Evolutionary conservation across 1,139 yeast genomes (phyloP), one percentile per base, ranked within the genome.

Genomic region (Candida freyschussii): DNA sequence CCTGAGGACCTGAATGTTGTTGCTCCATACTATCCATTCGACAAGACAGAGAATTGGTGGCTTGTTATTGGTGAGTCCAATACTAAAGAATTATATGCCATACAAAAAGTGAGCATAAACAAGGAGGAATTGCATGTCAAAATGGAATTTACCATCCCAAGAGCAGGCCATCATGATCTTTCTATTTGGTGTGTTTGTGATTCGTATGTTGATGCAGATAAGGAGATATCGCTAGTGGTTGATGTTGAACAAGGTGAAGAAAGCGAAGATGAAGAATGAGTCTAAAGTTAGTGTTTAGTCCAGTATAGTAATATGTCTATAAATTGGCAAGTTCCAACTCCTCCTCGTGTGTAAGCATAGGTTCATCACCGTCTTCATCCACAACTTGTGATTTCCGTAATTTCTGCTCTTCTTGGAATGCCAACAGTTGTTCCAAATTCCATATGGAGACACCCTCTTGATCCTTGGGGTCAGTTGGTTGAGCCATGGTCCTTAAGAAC

Each of bases 381-480:
- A 16, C 38, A 2, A 33, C 32, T 5, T 32, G 22, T 3, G 34
- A 24, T 2, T 26, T 30, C 7, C 35, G 36, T 27, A 36, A 43
- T 33, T 47, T 44, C 32, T 74, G 77, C 35, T 72, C 74, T 30
- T 61, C 59, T 56, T 87, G 96, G 53, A 69, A 74, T 17, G 60
- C 62, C 39, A 72, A 63, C 36, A 89, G 62, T 50, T 87, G 93
- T 21, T 77, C 78, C 19, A 78, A 44, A 41, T 79, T 81, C 98
- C 98, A 91, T 13, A 93, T 95, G 12, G 95, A 82, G 4, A 89
- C 82, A 28, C 97, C 97, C 49, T 87, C 95, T 55, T 85, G 95
- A 53, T 91, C 97, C 44, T 83, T 79, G 1, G 87, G 84, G 52
- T 87, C 79, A 1, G 86, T 69, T 0, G 98, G 97, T 57, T 91